Conservation (phyloP, 495 filamentous ascomycete species). For the Podospora tetraspora region DNA sequence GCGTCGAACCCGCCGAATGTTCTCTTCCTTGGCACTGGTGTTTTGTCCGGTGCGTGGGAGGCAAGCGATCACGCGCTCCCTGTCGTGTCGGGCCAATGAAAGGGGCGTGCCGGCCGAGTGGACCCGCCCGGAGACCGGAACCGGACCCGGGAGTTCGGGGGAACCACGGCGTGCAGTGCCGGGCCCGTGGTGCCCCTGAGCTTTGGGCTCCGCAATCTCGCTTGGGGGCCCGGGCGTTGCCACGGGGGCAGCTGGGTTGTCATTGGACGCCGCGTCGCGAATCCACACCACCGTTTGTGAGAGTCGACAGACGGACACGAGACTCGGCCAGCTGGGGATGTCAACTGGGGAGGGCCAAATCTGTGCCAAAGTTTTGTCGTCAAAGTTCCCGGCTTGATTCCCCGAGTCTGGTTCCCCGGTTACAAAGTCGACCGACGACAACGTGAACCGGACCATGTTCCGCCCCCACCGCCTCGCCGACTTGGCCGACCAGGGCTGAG, state of each 20-base stretch:
- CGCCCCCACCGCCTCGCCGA: neutral
- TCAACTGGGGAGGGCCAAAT: no score
- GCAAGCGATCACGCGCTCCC: neutral
- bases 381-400: no score
- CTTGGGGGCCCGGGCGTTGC: conserved; percentile 5
- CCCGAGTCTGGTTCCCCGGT: neutral
- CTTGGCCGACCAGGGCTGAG: neutral
- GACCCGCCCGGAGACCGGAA: neutral
- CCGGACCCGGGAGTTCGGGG: neutral
- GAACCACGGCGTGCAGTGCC: neutral
- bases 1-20: neutral
- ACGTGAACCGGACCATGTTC: neutral
- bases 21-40: neutral
- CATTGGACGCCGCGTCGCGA: neutral
- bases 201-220: conserved; percentile 13
- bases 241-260: neutral
- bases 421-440: neutral
- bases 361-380: no score
- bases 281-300: neutral
- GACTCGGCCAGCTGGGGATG: neutral
- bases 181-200: neutral
- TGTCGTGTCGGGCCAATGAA: neutral
- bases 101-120: neutral
- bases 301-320: neutral
- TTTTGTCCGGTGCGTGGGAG: neutral